A percentile compares a stretch with the other conserved stretches of the same genome.
Evolutionary conservation across 176 grass and related monocot species (phyloP).

Genomic region (Saccharum spontaneum): DNA sequence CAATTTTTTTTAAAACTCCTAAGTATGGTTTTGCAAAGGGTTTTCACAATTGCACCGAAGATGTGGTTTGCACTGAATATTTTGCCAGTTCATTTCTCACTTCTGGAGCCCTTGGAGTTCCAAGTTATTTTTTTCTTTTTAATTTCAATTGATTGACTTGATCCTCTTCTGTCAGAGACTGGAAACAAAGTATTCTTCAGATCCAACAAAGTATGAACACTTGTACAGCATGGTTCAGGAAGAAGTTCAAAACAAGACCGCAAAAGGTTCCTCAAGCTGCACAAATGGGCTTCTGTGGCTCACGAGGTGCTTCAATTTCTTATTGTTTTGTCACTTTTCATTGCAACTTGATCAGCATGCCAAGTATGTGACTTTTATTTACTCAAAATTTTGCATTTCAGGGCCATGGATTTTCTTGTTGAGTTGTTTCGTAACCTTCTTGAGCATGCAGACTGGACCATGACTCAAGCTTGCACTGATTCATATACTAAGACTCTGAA

Average conservation of each 20-base stretch:
- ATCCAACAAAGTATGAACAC: conserved; percentile 77
- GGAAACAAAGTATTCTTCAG: conserved; percentile 75
- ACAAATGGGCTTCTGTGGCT: conserved; percentile 98
- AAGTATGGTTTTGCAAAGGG: too few relatives aligned
- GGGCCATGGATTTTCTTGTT: conserved; percentile 97
- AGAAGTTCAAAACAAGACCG: conserved; percentile 85
- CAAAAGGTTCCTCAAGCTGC: conserved; percentile 87
- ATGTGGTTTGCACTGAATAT: too few relatives aligned
- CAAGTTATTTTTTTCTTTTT: not conserved
- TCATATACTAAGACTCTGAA: conserved; percentile 92
- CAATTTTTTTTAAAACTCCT: too few relatives aligned
- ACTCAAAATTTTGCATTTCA: conserved; percentile 37
- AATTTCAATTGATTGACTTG: not conserved
- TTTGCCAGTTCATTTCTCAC: not conserved
- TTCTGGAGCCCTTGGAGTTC: not conserved
- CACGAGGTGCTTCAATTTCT: conserved; percentile 60
- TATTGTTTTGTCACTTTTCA: not conserved
- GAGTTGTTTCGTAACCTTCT: conserved; percentile 85
- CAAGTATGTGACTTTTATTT: conserved; percentile 7
- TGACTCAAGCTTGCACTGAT: conserved; percentile 89
- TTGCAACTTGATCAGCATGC: conserved; percentile 10
- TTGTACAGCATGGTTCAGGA: conserved; percentile 91
- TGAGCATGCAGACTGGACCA: conserved; percentile 81
- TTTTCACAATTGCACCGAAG: too few relatives aligned
- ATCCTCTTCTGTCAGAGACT: conserved; percentile 60